These are phyloP conservation scores for Gastrolobium bilobum DNA, from an alignment of 306 rosid species.

Conservation along the genomic window DNA sequence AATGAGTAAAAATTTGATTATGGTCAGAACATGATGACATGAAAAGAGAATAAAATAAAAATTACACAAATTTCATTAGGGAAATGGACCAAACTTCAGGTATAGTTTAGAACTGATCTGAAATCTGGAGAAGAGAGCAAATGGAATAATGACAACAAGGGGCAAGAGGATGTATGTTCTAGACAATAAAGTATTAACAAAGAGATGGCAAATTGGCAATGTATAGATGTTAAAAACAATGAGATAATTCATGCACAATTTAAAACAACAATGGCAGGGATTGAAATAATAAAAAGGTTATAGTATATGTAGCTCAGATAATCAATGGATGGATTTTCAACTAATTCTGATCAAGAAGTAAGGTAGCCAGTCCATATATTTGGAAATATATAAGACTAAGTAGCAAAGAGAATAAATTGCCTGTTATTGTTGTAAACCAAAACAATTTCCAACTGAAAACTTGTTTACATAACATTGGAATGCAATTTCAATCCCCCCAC, in stretches of 20 bases:
- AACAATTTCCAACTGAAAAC: constrained; percentile 14
- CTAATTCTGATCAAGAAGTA: constrained; percentile 12
- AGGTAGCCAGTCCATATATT: constrained; percentile 7
- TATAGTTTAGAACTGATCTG: neutral
- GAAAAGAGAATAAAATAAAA: neutral
- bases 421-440: constrained; percentile 4
- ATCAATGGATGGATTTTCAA: neutral
- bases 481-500: neutral
- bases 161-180: constrained; percentile 28
- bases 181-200: constrained; percentile 4
- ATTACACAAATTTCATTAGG: neutral
- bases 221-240: neutral
- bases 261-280: constrained; percentile 23
- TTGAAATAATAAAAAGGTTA: constrained; percentile 3
- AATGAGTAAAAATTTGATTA: neutral
- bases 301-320: neutral
- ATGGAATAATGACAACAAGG: constrained; percentile 8
- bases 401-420: neutral
- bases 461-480: neutral
- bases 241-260: constrained; percentile 15
- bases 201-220: constrained; percentile 4
- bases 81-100: constrained; percentile 1
- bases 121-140: constrained; percentile 4
- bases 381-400: constrained; percentile 25
- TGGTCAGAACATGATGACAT: neutral